Evolutionary conservation across 2,329 filamentous ascomycete species (phyloP), one percentile per base, ranked within the genome.

Genomic region (Aspergillus sojae): DNA sequence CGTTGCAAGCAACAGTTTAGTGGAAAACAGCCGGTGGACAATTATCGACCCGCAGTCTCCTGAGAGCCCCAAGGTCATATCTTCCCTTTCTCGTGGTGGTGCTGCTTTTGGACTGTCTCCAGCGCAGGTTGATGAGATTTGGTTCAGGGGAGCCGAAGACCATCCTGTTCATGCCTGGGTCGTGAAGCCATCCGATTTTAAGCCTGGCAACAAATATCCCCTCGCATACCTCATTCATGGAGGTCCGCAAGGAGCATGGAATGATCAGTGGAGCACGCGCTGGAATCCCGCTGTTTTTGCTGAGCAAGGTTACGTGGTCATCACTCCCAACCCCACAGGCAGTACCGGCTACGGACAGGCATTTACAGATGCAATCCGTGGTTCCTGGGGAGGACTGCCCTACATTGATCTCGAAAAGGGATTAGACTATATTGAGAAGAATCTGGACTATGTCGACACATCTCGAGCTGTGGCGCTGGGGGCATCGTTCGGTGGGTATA

Each of bases 311-410:
- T 89, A 88, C 63, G 77, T 88, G 11, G 82, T 88, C 2, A 77
- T 89, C n/a, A 77, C 82, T 6, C 87, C 87, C 4, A 88, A 88
- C 66, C 83, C 86, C 2, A 85, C 85, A 0, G 87, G 86, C 23
- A 87, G 84, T 61, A 81, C 80, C 2, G 85, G 86, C 0, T 89
- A 86, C 62, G 87, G 86, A 1, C 77, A 86, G 70, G 74, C 77
- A 3, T 82, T 86, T 61, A 85, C 83, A 1, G 84, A 85, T 64
- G 78, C 79, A 0, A 82, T 88, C 56, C 77, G 80, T 21, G 79
- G 81, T 23, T 76, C 79, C 60, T 88, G 85, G 84, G 86, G 84
- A 32, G 84, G 84, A 2, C 73, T 77, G 4, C 83, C 86, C 0
- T 88, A 86, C 61, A 75, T 83, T 36, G 87, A 89, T 65, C 76